A percentile compares a stretch with the other conserved stretches of the same genome.
These are phyloP conservation scores for Melampsora larici-populina DNA, from an alignment of 1,284 basidiomycete genomes.

Conservation along the genomic window DNA sequence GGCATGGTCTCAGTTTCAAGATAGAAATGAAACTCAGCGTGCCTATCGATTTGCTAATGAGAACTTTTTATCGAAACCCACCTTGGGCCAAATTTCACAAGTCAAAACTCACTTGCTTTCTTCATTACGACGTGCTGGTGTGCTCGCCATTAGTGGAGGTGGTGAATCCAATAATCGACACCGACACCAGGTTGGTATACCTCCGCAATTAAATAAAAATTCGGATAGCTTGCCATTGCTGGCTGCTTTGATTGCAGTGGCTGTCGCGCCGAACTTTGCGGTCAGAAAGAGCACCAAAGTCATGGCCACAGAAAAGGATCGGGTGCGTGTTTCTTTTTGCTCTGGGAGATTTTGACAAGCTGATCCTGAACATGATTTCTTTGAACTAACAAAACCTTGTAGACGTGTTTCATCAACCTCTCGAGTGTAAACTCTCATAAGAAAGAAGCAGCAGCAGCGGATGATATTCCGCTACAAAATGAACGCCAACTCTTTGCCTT, in stretches of 20 bases:
- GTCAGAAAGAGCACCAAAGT: conserved; percentile 70
- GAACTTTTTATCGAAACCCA: conserved; percentile 84
- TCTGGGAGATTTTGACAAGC: not conserved
- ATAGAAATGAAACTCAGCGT: conserved; percentile 55
- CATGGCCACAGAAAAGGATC: conserved; percentile 78
- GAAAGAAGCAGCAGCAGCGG: conserved; percentile 41
- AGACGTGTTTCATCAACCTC: conserved; percentile 37
- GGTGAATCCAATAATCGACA: conserved; percentile 25
- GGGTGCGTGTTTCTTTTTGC: conserved; percentile 60
- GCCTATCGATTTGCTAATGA: conserved; percentile 77
- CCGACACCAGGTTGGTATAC: conserved; percentile 55
- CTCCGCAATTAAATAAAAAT: conserved; percentile 70
- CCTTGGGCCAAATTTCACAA: conserved; percentile 76
- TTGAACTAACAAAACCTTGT: not conserved
- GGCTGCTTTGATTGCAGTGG: conserved; percentile 78
- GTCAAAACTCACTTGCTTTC: conserved; percentile 77
- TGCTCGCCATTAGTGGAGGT: conserved; percentile 54
- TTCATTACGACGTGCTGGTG: conserved; percentile 73
- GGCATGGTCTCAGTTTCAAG: conserved; percentile 61
- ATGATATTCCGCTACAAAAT: conserved; percentile 46
- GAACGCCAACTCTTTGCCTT: conserved; percentile 77
- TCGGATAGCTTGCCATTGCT: conserved; percentile 73
- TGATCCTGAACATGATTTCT: not conserved
- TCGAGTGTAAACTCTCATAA: conserved; percentile 42
- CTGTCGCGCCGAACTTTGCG: conserved; percentile 89